phyloP scores from a whole-genome alignment of 2,329 filamentous ascomycete genomes.

The Pseudocercospora eumusae region DNA sequence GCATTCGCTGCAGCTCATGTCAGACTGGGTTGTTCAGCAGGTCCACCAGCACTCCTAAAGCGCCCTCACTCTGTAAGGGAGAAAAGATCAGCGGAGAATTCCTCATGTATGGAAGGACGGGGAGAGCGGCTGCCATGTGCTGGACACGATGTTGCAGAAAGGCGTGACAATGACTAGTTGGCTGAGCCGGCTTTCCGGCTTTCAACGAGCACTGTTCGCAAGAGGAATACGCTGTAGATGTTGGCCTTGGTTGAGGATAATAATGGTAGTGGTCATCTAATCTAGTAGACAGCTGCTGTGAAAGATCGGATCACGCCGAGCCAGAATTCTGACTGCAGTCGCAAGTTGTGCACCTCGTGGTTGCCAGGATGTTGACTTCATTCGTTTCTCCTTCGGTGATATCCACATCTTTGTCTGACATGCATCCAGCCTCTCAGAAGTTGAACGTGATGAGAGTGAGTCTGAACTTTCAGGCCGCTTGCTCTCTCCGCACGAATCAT shows the following conservation, averaged over 20 bases:
- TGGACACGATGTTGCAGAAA: constrained; percentile 6
- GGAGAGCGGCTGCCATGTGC: constrained; percentile 5
- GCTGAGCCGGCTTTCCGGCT: not conserved
- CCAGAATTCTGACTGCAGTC: not conserved
- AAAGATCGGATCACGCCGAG: constrained; percentile 1
- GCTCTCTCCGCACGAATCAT: not conserved
- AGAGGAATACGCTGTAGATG: not conserved
- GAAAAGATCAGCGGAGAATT: too few species aligned
- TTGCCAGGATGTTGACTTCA: constrained; percentile 1
- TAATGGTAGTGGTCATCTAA: too few species aligned
- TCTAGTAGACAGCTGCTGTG: not conserved
- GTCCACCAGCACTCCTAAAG: too few species aligned
- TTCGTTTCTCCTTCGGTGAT: not conserved
- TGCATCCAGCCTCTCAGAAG: not conserved
- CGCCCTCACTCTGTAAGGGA: too few species aligned
- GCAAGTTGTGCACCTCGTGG: not conserved
- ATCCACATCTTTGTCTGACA: constrained; percentile 1
- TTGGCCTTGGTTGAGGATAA: not conserved
- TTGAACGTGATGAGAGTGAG: not conserved
- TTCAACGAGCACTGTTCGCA: not conserved
- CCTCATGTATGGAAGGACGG: too few species aligned
- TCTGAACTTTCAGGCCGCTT: not conserved
- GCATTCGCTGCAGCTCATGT: too few species aligned
- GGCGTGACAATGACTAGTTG: not conserved
- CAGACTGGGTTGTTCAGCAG: too few species aligned